Evolutionary conservation across 345 rosid genomes (phyloP).

Genomic region (Psidium friedrichsthalianum): DNA sequence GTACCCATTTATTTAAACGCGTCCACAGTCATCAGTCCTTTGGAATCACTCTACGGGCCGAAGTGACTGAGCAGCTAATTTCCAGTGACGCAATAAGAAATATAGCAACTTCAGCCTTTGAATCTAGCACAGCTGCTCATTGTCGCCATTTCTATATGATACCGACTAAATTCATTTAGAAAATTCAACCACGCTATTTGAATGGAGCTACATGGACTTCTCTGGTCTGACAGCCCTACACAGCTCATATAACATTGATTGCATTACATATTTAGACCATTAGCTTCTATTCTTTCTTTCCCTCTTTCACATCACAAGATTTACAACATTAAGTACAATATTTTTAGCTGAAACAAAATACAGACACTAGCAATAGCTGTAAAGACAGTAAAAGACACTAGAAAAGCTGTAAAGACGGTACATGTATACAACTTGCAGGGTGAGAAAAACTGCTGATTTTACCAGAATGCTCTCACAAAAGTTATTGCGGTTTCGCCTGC

Average conservation of each 20-base stretch:
- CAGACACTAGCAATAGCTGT: neutral
- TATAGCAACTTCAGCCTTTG: neutral
- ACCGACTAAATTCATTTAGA: neutral
- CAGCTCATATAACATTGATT: neutral
- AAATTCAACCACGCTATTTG: neutral
- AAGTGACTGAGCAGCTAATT: neutral
- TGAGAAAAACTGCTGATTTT: neutral
- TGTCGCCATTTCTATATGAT: neutral
- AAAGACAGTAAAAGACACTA: neutral
- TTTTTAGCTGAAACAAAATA: neutral
- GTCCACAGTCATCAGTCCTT: neutral
- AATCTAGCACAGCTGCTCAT: neutral
- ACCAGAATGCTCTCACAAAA: neutral
- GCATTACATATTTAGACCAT: neutral
- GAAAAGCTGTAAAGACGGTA: neutral
- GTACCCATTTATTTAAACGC: neutral
- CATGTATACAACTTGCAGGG: conserved; percentile 4
- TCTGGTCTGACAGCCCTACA: neutral
- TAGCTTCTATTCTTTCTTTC: neutral
- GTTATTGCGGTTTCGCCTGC: neutral
- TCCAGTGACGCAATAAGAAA: neutral
- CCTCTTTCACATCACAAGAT: neutral
- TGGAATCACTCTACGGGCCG: neutral
- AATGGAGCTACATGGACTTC: neutral
- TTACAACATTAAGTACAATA: neutral